phyloP scores from a whole-genome alignment of 768 basidiomycete species.

The Asterophora lycoperdoides region DNA sequence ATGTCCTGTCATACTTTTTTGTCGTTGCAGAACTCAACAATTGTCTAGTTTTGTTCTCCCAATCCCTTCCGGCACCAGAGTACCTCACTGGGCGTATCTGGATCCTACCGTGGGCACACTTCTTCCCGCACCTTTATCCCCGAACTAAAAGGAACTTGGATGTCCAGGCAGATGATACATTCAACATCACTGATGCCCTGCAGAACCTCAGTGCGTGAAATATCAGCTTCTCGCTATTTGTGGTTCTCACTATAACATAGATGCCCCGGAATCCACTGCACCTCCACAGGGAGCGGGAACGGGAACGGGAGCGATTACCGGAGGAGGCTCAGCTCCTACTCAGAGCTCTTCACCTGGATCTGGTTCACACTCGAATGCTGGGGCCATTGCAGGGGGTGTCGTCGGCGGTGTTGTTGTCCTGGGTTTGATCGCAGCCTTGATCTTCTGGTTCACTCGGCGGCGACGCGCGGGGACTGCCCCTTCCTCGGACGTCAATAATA shows the following conservation, averaged over 20 bases:
- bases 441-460: conserved; percentile 26
- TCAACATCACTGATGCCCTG: conserved; percentile 30
- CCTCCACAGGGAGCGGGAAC: conserved; percentile 21
- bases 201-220: conserved; percentile 18
- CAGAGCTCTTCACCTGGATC: conserved; percentile 13
- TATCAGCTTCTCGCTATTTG: neutral
- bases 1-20: conserved; percentile 6
- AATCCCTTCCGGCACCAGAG: conserved; percentile 38
- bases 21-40: neutral
- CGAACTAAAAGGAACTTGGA: neutral
- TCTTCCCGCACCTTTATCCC: neutral
- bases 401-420: conserved; percentile 50
- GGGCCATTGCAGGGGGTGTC: conserved; percentile 63
- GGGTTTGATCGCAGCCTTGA: conserved; percentile 34
- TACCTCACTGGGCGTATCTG: conserved; percentile 50
- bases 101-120: conserved; percentile 32
- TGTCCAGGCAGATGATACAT: conserved; percentile 25
- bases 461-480: conserved; percentile 20
- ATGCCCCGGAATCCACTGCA: conserved; percentile 33
- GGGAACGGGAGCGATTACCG: conserved; percentile 12
- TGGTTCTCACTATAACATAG: conserved; percentile 12
- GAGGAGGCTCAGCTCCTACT: neutral
- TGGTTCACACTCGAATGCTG: conserved; percentile 26
- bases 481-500: conserved; percentile 15
- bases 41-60: conserved; percentile 27